These are phyloP conservation scores for Gillenia trifoliata DNA, from an alignment of 306 rosid species.

Conservation along the genomic window DNA sequence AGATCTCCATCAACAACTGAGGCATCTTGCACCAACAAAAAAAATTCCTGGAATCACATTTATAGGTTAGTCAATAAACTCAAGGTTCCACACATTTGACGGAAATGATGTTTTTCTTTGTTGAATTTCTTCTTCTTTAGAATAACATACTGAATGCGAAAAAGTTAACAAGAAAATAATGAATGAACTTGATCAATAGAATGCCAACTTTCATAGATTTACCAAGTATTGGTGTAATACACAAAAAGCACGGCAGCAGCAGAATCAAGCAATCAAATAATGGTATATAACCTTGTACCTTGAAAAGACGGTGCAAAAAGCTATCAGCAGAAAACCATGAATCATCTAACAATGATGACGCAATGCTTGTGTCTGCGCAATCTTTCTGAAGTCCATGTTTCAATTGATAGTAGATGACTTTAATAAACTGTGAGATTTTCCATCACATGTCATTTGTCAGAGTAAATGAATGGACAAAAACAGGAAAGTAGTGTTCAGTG, in stretches of 20 bases:
- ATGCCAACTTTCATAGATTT: not conserved
- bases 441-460: slow-evolving; percentile 10
- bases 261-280: not conserved
- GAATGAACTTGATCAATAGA: not conserved
- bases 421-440: slow-evolving; percentile 53
- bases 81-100: not conserved
- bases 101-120: not conserved
- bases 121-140: not conserved
- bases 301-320: slow-evolving; percentile 66
- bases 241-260: not conserved
- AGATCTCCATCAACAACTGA: slow-evolving; percentile 81
- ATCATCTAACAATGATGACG: slow-evolving; percentile 53
- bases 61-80: slow-evolving; percentile 1
- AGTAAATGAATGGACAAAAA: not conserved
- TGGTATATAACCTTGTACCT: slow-evolving; percentile 35
- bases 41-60: slow-evolving; percentile 58
- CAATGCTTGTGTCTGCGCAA: slow-evolving; percentile 8
- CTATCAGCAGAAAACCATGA: slow-evolving; percentile 70
- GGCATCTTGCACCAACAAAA: slow-evolving; percentile 61
- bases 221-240: not conserved
- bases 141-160: not conserved
- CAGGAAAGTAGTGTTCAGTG: not conserved
- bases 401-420: slow-evolving; percentile 73
- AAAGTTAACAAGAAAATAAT: not conserved
- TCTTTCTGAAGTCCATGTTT: slow-evolving; percentile 68